phyloP scores from a whole-genome alignment of 2,329 filamentous ascomycete species.

The Curvularia eragrostidis region DNA sequence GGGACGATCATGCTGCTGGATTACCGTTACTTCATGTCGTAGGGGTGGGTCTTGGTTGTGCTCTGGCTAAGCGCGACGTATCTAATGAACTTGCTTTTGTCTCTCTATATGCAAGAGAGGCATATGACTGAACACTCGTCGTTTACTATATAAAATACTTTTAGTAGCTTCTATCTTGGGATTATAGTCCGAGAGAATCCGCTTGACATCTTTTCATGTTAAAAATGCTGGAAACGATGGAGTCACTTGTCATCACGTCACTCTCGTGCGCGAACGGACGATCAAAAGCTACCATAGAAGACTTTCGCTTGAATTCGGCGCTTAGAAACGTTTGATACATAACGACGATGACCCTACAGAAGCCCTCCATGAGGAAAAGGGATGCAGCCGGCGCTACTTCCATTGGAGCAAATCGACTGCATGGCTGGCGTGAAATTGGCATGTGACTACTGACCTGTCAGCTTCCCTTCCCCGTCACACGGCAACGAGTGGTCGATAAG shows the following conservation, averaged over 20 bases:
- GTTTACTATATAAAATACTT: neutral
- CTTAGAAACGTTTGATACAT: neutral
- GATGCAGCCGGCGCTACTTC: neutral
- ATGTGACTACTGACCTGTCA: neutral
- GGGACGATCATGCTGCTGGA: slow-evolving; percentile 1
- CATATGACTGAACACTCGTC: neutral
- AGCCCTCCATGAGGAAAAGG: neutral
- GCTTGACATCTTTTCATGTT: no score
- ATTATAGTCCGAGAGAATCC: no score
- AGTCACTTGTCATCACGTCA: neutral
- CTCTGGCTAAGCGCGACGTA: neutral
- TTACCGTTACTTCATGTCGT: neutral
- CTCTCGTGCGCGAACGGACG: neutral
- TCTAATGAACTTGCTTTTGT: neutral
- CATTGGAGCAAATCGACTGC: neutral
- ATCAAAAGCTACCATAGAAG: neutral
- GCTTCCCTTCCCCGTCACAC: neutral
- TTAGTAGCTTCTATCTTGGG: no score
- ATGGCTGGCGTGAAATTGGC: neutral
- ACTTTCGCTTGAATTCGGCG: neutral
- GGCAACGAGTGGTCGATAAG: neutral
- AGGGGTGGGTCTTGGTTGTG: neutral
- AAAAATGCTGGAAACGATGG: neutral
- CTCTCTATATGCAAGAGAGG: neutral
- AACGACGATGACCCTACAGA: neutral